Evolutionary conservation across 768 basidiomycete species (phyloP).

Genomic region (Collybia sp.): DNA sequence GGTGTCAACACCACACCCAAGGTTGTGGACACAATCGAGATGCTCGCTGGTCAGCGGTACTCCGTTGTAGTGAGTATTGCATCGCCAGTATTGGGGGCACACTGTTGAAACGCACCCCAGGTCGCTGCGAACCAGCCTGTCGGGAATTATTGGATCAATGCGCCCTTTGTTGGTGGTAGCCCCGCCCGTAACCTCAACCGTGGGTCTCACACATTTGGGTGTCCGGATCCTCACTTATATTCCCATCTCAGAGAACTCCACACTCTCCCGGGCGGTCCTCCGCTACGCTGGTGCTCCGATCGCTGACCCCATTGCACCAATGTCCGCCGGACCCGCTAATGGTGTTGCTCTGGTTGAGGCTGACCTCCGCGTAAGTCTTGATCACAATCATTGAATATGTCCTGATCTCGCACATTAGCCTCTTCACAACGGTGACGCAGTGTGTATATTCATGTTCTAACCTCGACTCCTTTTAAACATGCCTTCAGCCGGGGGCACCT

Average conservation of each 20-base stretch:
- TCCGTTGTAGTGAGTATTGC: conserved; percentile 5
- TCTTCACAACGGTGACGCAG: too few species aligned
- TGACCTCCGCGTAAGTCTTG: too few species aligned
- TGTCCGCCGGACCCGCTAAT: not conserved
- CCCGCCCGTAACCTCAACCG: conserved; percentile 11
- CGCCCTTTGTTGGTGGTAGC: conserved; percentile 10
- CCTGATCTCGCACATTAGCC: too few species aligned
- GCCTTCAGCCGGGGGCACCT: conserved; percentile 11
- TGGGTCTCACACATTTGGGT: conserved; percentile 10
- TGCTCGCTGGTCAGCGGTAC: conserved; percentile 17
- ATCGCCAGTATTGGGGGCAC: conserved; percentile 26
- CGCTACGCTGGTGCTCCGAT: not conserved
- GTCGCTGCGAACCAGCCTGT: conserved; percentile 19
- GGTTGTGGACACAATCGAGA: conserved; percentile 21
- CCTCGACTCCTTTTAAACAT: too few species aligned
- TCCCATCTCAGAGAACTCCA: not conserved
- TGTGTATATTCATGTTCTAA: too few species aligned
- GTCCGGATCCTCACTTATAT: not conserved
- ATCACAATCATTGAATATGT: too few species aligned
- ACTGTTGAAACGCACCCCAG: too few species aligned
- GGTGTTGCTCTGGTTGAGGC: too few species aligned
- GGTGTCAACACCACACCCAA: conserved; percentile 20
- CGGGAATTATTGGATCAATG: conserved; percentile 28
- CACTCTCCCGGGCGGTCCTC: not conserved
- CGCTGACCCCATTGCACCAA: not conserved